These are phyloP conservation scores for Nigrospora sphaerica DNA, from an alignment of 2,329 filamentous ascomycete species.

Conservation along the genomic window DNA sequence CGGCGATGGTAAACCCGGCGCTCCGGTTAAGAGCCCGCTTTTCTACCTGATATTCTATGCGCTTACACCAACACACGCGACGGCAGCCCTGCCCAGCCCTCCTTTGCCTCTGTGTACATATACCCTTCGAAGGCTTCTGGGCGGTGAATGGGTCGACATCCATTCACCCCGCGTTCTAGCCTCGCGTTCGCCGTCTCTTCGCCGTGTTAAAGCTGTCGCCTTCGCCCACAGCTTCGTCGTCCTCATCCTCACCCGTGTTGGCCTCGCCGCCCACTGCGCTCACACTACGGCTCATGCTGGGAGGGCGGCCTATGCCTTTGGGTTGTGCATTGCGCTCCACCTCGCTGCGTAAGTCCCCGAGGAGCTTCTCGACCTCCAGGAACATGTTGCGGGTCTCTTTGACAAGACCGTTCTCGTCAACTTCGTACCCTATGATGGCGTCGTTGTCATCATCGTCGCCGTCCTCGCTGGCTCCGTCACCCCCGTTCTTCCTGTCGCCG, in stretches of 20 bases:
- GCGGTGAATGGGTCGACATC: no score
- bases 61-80: no score
- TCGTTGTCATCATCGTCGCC: slow-evolving; percentile 29
- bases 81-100: no score
- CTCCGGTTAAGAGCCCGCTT: no score
- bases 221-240: slow-evolving; percentile 37
- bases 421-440: slow-evolving; percentile 49
- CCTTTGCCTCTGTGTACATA: no score
- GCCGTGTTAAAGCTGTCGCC: slow-evolving; percentile 16
- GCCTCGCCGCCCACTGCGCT: slow-evolving; percentile 32
- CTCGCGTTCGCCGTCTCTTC: slow-evolving; percentile 22
- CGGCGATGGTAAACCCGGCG: no score
- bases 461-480: slow-evolving; percentile 9
- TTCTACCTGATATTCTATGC: no score
- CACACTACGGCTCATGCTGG: slow-evolving; percentile 17
- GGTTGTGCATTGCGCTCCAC: slow-evolving; percentile 37
- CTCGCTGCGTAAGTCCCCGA: slow-evolving; percentile 70
- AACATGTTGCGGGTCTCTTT: slow-evolving; percentile 88
- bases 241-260: slow-evolving; percentile 37
- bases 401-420: slow-evolving; percentile 80
- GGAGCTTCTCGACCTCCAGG: slow-evolving; percentile 71
- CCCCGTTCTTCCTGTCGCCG: neutral
- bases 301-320: slow-evolving; percentile 16
- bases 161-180: slow-evolving; percentile 7
- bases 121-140: no score